Percentiles rank a stretch among this genome's conserved stretches.
These are phyloP conservation scores for Wolfiporia cocos DNA, from an alignment of 1,284 basidiomycete species.

Conservation along the genomic window DNA sequence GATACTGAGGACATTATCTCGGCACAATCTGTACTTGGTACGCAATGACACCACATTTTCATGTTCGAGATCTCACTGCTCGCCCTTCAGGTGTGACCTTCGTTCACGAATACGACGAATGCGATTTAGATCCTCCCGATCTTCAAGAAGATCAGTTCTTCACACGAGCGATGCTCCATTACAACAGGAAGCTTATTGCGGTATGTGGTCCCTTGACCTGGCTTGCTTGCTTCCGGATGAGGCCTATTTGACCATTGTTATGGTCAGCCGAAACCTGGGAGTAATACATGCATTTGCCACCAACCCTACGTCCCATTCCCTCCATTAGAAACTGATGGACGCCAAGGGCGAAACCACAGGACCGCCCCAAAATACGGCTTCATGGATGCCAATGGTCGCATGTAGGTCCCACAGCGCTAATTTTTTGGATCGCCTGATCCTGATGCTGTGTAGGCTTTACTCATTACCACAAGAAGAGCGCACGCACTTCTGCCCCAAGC, in stretches of 20 bases:
- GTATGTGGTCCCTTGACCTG: too few relatives aligned
- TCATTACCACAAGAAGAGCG: too few relatives aligned
- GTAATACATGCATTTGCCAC: neutral
- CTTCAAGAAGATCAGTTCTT: neutral
- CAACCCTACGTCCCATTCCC: neutral
- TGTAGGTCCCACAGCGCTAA: too few relatives aligned
- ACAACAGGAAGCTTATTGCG: neutral
- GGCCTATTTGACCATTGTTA: neutral
- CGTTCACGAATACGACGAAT: neutral
- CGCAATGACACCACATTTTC: neutral
- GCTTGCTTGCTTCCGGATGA: too few relatives aligned
- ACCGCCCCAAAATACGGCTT: too few relatives aligned
- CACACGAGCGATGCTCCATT: neutral
- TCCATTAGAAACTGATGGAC: too few relatives aligned
- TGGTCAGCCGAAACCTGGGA: neutral
- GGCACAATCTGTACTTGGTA: neutral
- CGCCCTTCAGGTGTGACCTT: neutral
- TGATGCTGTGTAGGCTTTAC: too few relatives aligned
- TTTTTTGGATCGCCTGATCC: too few relatives aligned
- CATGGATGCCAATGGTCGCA: too few relatives aligned
- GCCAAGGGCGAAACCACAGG: too few relatives aligned
- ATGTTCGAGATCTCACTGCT: neutral
- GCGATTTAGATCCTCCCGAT: neutral
- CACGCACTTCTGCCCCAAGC: neutral
- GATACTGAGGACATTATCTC: neutral